These are phyloP conservation scores for Pseudopyrenochaeta lycopersici DNA, from an alignment of 2,329 filamentous ascomycete species.

Conservation along the genomic window DNA sequence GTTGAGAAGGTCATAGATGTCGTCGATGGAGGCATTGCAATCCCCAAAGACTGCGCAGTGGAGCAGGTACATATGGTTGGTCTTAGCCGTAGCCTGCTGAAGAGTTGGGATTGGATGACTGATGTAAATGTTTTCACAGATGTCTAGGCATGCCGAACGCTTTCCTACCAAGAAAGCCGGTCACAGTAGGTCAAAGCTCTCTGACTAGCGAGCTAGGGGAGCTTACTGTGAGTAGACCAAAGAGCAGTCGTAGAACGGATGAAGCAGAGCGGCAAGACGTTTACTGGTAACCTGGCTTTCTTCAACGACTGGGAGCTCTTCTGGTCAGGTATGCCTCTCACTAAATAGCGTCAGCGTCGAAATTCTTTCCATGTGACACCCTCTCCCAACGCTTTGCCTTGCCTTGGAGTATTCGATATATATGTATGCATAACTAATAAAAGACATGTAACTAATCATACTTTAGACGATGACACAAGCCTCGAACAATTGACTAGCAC, in stretches of 20 bases:
- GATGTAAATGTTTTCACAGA: constrained; percentile 45
- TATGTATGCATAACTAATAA: not conserved
- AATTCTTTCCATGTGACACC: not conserved
- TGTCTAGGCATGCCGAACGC: constrained; percentile 66
- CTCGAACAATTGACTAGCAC: constrained; percentile 65
- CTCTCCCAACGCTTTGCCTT: too few relatives aligned
- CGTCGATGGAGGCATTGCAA: constrained; percentile 51
- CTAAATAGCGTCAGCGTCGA: not conserved
- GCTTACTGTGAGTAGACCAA: constrained; percentile 51
- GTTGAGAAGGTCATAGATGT: constrained; percentile 58
- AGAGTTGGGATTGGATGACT: constrained; percentile 15
- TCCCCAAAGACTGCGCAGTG: constrained; percentile 60
- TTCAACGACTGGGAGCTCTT: constrained; percentile 65
- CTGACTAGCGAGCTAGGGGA: not conserved
- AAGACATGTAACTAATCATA: constrained; percentile 17
- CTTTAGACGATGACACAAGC: constrained; percentile 42
- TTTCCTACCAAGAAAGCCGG: constrained; percentile 64
- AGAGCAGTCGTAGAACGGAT: constrained; percentile 59
- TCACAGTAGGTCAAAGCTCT: constrained; percentile 52
- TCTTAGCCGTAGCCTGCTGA: not conserved
- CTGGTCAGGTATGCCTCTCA: constrained; percentile 47
- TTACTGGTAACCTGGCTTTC: constrained; percentile 63
- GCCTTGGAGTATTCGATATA: not conserved
- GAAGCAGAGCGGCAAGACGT: constrained; percentile 47
- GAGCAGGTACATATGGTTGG: constrained; percentile 68